phyloP scores from a whole-genome alignment of 2,329 filamentous ascomycete genomes.

The Diaporthe sp. region DNA sequence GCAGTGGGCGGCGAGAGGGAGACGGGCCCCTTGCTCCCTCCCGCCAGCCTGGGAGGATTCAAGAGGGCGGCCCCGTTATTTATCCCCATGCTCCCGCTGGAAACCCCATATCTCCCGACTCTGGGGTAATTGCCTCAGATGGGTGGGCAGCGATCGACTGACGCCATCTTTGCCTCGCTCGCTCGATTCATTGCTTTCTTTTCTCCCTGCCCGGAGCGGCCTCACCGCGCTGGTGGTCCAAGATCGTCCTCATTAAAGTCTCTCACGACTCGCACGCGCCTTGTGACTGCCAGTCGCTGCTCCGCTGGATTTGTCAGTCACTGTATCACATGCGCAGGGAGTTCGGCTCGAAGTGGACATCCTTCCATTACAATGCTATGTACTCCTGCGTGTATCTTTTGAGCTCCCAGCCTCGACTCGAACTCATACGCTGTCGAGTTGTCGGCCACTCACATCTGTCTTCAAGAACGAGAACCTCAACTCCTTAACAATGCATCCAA shows the following conservation, averaged over 20 bases:
- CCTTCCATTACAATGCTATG: conserved; percentile 32
- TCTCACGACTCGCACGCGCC: conserved; percentile 26
- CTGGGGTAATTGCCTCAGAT: conserved; percentile 26
- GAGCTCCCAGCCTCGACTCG: background rate
- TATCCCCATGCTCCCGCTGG: background rate
- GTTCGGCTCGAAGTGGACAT: background rate
- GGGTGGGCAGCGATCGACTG: conserved; percentile 14
- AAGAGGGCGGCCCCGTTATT: conserved; percentile 1
- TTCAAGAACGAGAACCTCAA: conserved; percentile 17
- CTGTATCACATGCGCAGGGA: background rate
- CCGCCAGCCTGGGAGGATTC: background rate
- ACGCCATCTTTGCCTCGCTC: conserved; percentile 2
- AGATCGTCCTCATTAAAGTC: conserved; percentile 1
- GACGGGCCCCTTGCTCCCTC: background rate
- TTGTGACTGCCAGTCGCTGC: background rate
- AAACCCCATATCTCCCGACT: conserved; percentile 22
- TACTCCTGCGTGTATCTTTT: conserved; percentile 1
- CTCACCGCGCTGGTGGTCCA: background rate
- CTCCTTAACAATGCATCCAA: conserved; percentile 24
- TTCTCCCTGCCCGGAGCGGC: background rate
- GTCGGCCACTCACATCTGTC: conserved; percentile 1
- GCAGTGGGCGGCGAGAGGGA: background rate
- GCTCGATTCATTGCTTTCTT: conserved; percentile 2
- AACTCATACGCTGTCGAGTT: background rate
- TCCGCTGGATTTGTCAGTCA: background rate